These are phyloP conservation scores for Kazachstania psychrophila DNA, from an alignment of 805 yeast species.

Conservation along the genomic window DNA sequence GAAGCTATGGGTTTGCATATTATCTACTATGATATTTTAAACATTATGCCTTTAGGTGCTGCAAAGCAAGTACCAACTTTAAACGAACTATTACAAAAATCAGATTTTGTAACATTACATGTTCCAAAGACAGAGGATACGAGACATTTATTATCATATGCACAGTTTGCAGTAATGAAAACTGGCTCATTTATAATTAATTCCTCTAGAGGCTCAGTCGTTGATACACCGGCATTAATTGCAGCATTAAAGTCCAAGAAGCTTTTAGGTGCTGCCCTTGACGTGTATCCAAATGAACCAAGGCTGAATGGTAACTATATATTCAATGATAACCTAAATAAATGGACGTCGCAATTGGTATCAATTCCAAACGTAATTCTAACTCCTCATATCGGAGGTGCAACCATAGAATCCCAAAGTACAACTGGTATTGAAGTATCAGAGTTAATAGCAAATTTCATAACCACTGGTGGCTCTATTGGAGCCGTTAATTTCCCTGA, in stretches of 20 bases:
- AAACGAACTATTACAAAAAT: slow-evolving; percentile 63
- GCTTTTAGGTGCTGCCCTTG: slow-evolving; percentile 93
- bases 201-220: slow-evolving; percentile 95
- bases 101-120: slow-evolving; percentile 87
- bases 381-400: slow-evolving; percentile 97
- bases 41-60: slow-evolving; percentile 93
- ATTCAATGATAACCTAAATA: slow-evolving; percentile 63
- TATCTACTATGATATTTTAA: slow-evolving; percentile 77
- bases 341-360: slow-evolving; percentile 74
- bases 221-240: slow-evolving; percentile 87
- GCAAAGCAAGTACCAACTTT: slow-evolving; percentile 83
- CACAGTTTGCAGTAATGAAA: slow-evolving; percentile 92
- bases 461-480: slow-evolving; percentile 86
- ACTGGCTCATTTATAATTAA: slow-evolving; percentile 88
- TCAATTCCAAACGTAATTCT: slow-evolving; percentile 78
- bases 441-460: slow-evolving; percentile 72
- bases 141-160: slow-evolving; percentile 72
- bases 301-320: slow-evolving; percentile 82
- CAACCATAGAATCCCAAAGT: slow-evolving; percentile 96
- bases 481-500: slow-evolving; percentile 99
- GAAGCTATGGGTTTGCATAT: slow-evolving; percentile 97
- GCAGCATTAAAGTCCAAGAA: slow-evolving; percentile 85
- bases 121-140: slow-evolving; percentile 96
- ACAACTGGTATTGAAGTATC: slow-evolving; percentile 95
- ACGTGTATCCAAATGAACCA: slow-evolving; percentile 94